These are phyloP conservation scores for Hirsutella thompsonii DNA, from an alignment of 2,329 filamentous ascomycete genomes.

Conservation along the genomic window DNA sequence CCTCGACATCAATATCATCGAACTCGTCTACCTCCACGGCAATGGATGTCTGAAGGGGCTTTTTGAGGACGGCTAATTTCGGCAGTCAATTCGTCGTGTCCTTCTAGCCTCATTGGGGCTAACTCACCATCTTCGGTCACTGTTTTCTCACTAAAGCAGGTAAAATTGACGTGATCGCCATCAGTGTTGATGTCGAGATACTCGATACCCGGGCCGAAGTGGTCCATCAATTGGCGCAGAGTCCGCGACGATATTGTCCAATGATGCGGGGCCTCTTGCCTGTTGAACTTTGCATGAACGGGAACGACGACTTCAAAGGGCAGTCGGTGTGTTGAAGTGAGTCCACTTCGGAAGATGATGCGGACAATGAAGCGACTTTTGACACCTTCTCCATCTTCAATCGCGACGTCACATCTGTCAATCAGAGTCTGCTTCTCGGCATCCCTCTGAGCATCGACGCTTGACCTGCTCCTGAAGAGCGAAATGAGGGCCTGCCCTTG, in stretches of 20 bases:
- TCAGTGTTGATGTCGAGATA: conserved; percentile 69
- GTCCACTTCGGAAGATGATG: conserved; percentile 61
- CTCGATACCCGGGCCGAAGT: conserved; percentile 70
- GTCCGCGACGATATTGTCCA: conserved; percentile 64
- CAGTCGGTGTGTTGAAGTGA: conserved; percentile 65
- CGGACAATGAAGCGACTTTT: conserved; percentile 65
- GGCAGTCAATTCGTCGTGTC: conserved; percentile 5
- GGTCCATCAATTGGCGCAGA: conserved; percentile 63
- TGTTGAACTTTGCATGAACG: conserved; percentile 64
- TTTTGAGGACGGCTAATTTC: conserved; percentile 60
- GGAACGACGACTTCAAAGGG: conserved; percentile 65
- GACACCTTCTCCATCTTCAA: conserved; percentile 57
- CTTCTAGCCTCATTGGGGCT: neutral
- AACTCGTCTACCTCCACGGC: conserved; percentile 67
- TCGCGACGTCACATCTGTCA: conserved; percentile 59
- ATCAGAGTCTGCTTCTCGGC: conserved; percentile 56
- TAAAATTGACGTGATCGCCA: conserved; percentile 62
- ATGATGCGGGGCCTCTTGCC: conserved; percentile 48
- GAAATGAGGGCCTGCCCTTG: conserved; percentile 48
- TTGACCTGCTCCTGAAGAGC: conserved; percentile 55
- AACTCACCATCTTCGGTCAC: conserved; percentile 41
- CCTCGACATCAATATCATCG: conserved; percentile 59
- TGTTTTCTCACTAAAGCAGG: conserved; percentile 71
- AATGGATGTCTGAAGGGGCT: conserved; percentile 69
- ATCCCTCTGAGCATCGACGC: conserved; percentile 42